Percentiles rank a stretch among this genome's conserved stretches.
phyloP scores from a whole-genome alignment of 345 rosid genomes.

The Citrus trifoliata region DNA sequence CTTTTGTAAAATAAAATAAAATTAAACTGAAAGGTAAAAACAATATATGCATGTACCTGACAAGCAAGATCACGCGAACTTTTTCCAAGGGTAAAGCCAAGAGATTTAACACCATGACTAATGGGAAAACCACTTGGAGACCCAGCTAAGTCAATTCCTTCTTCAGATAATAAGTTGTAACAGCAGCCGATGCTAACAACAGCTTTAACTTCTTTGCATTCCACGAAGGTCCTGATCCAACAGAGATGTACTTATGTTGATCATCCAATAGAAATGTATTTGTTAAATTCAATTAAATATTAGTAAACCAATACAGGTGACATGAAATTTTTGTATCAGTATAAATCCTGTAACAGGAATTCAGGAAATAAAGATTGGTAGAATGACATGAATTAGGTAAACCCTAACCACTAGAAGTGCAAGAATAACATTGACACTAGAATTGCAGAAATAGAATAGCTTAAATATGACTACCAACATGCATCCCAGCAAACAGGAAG shows the following conservation, averaged over 20 bases:
- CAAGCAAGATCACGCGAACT: conserved; percentile 84
- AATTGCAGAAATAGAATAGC: not conserved
- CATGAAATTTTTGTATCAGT: not conserved
- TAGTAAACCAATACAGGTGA: not conserved
- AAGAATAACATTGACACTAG: not conserved
- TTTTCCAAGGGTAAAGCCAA: conserved; percentile 56
- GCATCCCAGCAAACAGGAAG: not conserved
- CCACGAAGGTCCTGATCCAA: conserved; percentile 60
- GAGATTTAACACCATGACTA: conserved; percentile 67
- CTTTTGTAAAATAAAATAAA: not conserved
- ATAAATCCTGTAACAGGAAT: not conserved
- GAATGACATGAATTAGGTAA: not conserved
- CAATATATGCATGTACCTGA: conserved; percentile 58
- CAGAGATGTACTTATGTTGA: conserved; percentile 7
- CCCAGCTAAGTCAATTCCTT: conserved; percentile 26
- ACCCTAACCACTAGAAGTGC: not conserved
- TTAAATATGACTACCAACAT: not conserved
- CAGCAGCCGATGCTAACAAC: conserved; percentile 94
- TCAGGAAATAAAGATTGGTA: not conserved
- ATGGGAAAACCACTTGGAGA: conserved; percentile 66
- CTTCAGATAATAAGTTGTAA: conserved; percentile 87
- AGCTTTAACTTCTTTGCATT: conserved; percentile 69
- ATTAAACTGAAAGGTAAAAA: conserved; percentile 12
- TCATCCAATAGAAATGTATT: not conserved
- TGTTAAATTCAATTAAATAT: not conserved